Base-by-base conservation (phyloP, 1,284 basidiomycete species). In the Ceratorhiza oryzae-sativae region DNA sequence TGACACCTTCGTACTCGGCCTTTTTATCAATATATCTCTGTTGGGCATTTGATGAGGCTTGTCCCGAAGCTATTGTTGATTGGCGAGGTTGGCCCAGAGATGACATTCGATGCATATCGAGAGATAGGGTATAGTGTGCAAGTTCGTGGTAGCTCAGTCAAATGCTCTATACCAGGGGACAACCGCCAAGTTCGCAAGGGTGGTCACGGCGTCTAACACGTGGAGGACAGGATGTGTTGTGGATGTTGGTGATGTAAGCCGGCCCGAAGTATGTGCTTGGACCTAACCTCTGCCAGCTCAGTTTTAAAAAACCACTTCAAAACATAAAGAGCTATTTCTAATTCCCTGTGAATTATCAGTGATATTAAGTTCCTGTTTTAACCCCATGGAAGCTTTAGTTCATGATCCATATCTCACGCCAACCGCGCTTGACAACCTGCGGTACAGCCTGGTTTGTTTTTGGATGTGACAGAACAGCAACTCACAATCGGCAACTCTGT, bases 1-100 rank as follows among this genome's bases (percentile, higher is more conserved):
- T 56, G 41, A 75, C 62, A 0, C 68, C 71, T 18, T 74, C 72
- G 45, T 72, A 75, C 71, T 75, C 75, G 39, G 71, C 55, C 42
- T 74, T 72, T 51, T 75, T 74, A 30, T 74, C 73, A 20, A 73
- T 30, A 13, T 68, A 68, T 56, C 65, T 55, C 41, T 60, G 68
- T 32, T 71, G 68, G 25, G 68, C 56, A 36, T 36, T 41, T 30
- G 68, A 62, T n/a, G 68, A 71, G 23, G 56, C 68, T 30, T 60
- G 68, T 9, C 56, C 58, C 48, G 68, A 71, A 27, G 49, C 68
- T 60, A 56, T 56, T 5, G 65, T 68, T n/a, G 65, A 68, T 46
- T 68, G 65, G 18, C 65, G 65, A 41, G 65, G 51, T 20, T 68
- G 65, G 39, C 65, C 65, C 23, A 68, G 30, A 41, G 65, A 68